phyloP scores from a whole-genome alignment of 1,284 basidiomycete species.

The Phlebopus sp. region DNA sequence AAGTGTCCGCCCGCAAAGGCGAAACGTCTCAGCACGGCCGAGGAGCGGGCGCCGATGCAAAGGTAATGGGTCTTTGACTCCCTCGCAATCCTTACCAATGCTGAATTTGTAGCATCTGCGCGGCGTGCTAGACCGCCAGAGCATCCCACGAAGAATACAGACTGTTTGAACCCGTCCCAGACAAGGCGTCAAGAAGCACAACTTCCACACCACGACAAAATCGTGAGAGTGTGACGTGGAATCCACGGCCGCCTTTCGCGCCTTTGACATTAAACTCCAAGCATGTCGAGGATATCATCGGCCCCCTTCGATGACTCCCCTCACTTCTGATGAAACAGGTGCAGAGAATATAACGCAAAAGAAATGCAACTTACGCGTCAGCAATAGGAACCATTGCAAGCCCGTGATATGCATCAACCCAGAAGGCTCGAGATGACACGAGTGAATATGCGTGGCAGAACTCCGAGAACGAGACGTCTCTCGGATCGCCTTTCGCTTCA shows the following conservation, averaged over 20 bases:
- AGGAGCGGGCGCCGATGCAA: not conserved
- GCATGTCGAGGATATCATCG: too few species aligned
- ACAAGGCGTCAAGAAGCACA: too few species aligned
- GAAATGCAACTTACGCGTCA: conserved; percentile 61
- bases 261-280: too few species aligned
- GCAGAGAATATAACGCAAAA: conserved; percentile 4
- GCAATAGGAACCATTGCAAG: conserved; percentile 88
- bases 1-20: conserved; percentile 1
- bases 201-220: too few species aligned
- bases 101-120: too few species aligned
- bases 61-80: not conserved
- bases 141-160: too few species aligned
- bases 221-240: too few species aligned
- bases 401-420: conserved; percentile 83
- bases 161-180: too few species aligned
- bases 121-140: too few species aligned
- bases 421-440: conserved; percentile 84
- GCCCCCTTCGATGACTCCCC: not conserved
- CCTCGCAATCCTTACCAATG: too few species aligned
- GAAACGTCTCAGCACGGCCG: not conserved
- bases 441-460: conserved; percentile 76
- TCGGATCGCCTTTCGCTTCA: conserved; percentile 10
- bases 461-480: conserved; percentile 39
- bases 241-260: too few species aligned
- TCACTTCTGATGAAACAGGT: conserved; percentile 7